Conservation (phyloP, 495 filamentous ascomycete genomes). For the Neurospora africana region DNA sequence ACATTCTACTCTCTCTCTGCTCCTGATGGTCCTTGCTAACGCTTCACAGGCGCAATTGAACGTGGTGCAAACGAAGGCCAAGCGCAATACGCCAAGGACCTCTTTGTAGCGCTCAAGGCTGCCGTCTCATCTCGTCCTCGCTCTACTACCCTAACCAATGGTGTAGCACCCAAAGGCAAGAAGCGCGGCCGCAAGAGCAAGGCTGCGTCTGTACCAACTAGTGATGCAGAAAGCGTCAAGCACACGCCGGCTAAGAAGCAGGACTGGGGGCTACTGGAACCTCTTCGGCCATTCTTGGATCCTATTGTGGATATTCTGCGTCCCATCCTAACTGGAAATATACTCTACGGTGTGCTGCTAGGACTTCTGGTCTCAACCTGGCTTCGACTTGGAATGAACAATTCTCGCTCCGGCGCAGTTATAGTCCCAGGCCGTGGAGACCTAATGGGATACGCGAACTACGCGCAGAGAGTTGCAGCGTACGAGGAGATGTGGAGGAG, state of each 20-base stretch:
- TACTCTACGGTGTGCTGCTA: slow-evolving; percentile 51
- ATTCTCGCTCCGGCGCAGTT: background rate
- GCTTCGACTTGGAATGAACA: slow-evolving; percentile 39
- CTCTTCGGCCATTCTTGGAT: slow-evolving; percentile 55
- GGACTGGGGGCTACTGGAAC: slow-evolving; percentile 75
- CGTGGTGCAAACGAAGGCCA: slow-evolving; percentile 92
- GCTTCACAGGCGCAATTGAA: slow-evolving; percentile 67
- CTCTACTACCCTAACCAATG: slow-evolving; percentile 27
- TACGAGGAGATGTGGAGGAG: slow-evolving; percentile 90
- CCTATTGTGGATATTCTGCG: slow-evolving; percentile 60
- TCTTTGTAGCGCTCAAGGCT: slow-evolving; percentile 60
- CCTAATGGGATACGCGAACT: slow-evolving; percentile 27
- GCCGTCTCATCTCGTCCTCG: slow-evolving; percentile 58
- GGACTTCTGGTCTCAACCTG: slow-evolving; percentile 45
- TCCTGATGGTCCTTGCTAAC: slow-evolving; percentile 1
- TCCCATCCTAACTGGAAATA: slow-evolving; percentile 61
- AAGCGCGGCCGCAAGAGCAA: slow-evolving; percentile 52
- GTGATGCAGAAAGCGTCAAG: slow-evolving; percentile 33
- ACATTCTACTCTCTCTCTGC: slow-evolving; percentile 5
- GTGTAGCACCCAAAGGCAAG: slow-evolving; percentile 31
- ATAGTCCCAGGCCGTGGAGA: slow-evolving; percentile 13
- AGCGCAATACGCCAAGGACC: slow-evolving; percentile 61
- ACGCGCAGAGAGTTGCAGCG: slow-evolving; percentile 62
- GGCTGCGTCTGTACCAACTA: slow-evolving; percentile 27
- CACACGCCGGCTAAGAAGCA: slow-evolving; percentile 25